Evolutionary conservation across 164 flowering plant genomes (phyloP).

Genomic region (Nymphaea thermarum): DNA sequence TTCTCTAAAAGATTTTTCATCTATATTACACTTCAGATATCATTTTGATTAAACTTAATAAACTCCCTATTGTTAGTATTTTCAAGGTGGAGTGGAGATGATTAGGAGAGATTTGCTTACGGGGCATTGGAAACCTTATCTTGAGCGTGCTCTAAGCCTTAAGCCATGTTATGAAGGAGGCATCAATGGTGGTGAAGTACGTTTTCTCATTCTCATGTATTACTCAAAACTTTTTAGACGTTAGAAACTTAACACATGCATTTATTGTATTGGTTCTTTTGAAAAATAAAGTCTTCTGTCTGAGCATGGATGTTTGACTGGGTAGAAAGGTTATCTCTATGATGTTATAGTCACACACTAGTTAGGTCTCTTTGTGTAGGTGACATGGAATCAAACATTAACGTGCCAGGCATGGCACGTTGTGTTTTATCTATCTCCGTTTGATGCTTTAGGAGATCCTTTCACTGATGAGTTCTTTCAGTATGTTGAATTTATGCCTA

Average conservation of each 20-base stretch:
- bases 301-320: background rate
- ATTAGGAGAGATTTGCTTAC: constrained; percentile 87
- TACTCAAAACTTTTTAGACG: background rate
- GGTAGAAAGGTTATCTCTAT: background rate
- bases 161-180: constrained; percentile 91
- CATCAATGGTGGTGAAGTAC: constrained; percentile 94
- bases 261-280: background rate
- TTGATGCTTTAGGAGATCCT: too few species aligned
- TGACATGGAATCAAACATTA: too few species aligned
- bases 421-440: too few species aligned
- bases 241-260: background rate
- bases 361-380: too few species aligned
- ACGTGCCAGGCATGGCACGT: too few species aligned
- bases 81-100: constrained; percentile 98
- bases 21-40: background rate
- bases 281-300: background rate
- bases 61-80: constrained; percentile 28
- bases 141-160: constrained; percentile 78
- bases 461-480: too few species aligned
- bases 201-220: background rate
- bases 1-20: background rate
- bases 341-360: too few species aligned
- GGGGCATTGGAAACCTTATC: constrained; percentile 90
- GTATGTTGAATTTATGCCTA: too few species aligned
- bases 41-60: background rate